phyloP scores from a whole-genome alignment of 352 stramenopile species.

The Pythium biforme region DNA sequence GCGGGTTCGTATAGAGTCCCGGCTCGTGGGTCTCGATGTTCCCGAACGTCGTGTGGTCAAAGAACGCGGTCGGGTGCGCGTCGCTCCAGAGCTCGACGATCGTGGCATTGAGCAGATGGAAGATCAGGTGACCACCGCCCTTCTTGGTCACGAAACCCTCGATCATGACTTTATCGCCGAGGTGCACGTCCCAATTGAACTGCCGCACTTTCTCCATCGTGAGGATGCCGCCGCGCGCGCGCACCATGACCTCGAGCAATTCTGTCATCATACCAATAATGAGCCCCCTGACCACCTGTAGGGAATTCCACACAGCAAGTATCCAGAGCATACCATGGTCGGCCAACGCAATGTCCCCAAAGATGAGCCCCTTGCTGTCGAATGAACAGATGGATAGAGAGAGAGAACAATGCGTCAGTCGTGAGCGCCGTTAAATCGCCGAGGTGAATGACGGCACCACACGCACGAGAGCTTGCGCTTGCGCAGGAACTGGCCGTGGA shows the following conservation, averaged over 20 bases:
- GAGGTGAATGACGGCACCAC: too few species aligned
- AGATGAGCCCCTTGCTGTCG: slow-evolving; percentile 74
- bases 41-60: slow-evolving; percentile 48
- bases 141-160: slow-evolving; percentile 47
- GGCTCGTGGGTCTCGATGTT: slow-evolving; percentile 25
- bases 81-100: slow-evolving; percentile 66
- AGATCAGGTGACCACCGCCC: slow-evolving; percentile 43
- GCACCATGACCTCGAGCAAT: slow-evolving; percentile 83
- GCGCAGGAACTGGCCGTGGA: slow-evolving; percentile 70
- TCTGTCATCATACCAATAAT: slow-evolving; percentile 25
- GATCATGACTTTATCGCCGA: slow-evolving; percentile 60
- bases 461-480: slow-evolving; percentile 80
- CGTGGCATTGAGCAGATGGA: slow-evolving; percentile 43
- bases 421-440: too few species aligned
- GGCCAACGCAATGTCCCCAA: slow-evolving; percentile 72
- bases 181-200: slow-evolving; percentile 81
- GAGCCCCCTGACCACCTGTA: not conserved
- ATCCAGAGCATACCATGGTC: slow-evolving; percentile 41
- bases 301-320: not conserved
- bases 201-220: slow-evolving; percentile 59
- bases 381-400: not conserved
- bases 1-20: slow-evolving; percentile 23
- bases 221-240: slow-evolving; percentile 51
- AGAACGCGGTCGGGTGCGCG: slow-evolving; percentile 44
- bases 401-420: not conserved